Percentiles rank a stretch among this genome's conserved stretches.
Conservation (phyloP, 768 basidiomycete species). For the Ramaria rubella region DNA sequence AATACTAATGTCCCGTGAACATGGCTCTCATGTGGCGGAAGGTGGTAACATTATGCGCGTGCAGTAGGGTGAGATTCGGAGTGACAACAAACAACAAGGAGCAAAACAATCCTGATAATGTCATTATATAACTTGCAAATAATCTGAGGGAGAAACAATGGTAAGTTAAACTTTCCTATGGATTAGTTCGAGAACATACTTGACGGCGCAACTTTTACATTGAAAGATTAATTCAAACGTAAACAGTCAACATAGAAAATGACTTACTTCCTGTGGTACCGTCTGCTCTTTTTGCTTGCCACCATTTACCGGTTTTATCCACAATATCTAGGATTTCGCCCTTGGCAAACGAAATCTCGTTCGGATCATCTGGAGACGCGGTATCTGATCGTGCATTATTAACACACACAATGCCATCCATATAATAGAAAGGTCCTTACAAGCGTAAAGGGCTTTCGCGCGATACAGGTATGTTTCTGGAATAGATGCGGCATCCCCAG, state of each 20-base stretch:
- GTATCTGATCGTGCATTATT: conserved; percentile 50
- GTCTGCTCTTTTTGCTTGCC: conserved; percentile 79
- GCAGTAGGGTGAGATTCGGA: neutral
- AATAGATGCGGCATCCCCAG: neutral
- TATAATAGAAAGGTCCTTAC: conserved; percentile 37
- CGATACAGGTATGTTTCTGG: conserved; percentile 56
- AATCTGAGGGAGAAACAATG: neutral
- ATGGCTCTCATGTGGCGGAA: neutral
- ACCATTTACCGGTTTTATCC: conserved; percentile 92
- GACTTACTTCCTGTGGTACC: conserved; percentile 68
- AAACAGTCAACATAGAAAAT: neutral
- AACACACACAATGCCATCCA: conserved; percentile 13
- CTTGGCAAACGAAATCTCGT: conserved; percentile 90
- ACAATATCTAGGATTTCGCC: conserved; percentile 89
- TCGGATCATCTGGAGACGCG: conserved; percentile 92
- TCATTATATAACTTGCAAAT: conserved; percentile 8
- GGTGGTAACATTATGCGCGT: neutral
- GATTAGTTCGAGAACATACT: conserved; percentile 1
- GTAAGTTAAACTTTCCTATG: neutral
- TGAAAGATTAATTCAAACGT: neutral
- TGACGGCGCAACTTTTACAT: conserved; percentile 5
- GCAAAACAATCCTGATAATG: neutral
- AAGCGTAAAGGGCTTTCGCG: conserved; percentile 87
- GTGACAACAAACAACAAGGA: conserved; percentile 2
- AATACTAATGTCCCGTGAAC: neutral